Evolutionary conservation across 2,329 filamentous ascomycete species (phyloP), one percentile per base, ranked within the genome.

Genomic region (Eurotiales sp.): DNA sequence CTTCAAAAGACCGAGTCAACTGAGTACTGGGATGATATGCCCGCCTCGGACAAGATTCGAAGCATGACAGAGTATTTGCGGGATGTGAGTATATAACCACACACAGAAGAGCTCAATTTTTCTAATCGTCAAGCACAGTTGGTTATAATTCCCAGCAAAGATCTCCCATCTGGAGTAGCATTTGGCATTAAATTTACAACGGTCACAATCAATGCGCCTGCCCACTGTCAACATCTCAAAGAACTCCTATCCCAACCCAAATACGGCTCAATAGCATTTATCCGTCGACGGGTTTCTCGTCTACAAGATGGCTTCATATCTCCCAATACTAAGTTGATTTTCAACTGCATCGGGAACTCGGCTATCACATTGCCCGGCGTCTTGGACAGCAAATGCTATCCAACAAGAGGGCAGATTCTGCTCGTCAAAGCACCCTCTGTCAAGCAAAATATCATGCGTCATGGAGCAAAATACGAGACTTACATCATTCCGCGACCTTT

Each of bases 401-500:
- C 72, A 1, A 74, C 72, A 0, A 53, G 72, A 70, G 72, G 74
- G 22, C 74, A 77, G 67, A 76, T 72, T 4, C 72, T 72, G 47
- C 70, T 81, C 11, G 69, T 77, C 8, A 66, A 68, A 8, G 77
- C 77, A 42, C 63, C 68, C 3, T 70, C 69, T 51, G 57, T 68
- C 3, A 68, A 68, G 47, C 77, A 67, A 0, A 72, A 87, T 17
- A 87, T 84, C 2, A 74, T 79, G 22, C 82, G 87, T 57, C 79
- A 82, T 59, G 72, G 73, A 0, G 82, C 86, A 61, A 84, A 84
- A 0, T 76, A 72, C 8, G 85, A 82, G 81, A 76, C 77, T 0
- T 86, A 86, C 56, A 76, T 77, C 41, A 80, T 87, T 5, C 82
- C 84, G 1, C 76, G 84, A 2, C 78, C 77, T 8, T 78, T 83